Conservation (phyloP, 306 rosid species). For the Cicer chorassanicum region DNA sequence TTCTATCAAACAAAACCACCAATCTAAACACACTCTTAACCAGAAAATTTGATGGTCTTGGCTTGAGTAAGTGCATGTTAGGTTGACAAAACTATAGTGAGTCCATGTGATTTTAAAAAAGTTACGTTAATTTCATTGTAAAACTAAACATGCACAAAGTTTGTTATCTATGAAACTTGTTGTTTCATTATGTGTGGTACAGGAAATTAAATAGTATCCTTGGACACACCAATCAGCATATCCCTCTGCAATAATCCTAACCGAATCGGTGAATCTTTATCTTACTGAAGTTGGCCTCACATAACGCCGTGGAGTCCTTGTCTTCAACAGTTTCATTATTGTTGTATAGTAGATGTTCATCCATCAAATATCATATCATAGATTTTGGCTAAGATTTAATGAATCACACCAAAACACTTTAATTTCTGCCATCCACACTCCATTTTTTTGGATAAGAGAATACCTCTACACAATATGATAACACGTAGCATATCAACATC, state of each 20-base stretch:
- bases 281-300: slow-evolving; percentile 30
- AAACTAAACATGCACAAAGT: no score
- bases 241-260: slow-evolving; percentile 36
- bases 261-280: slow-evolving; percentile 42
- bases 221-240: slow-evolving; percentile 33
- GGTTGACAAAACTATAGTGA: no score
- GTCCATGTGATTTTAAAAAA: no score
- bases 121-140: no score
- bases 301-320: slow-evolving; percentile 33
- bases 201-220: slow-evolving; percentile 4
- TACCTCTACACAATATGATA: slow-evolving; percentile 5
- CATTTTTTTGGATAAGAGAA: slow-evolving; percentile 32
- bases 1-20: no score
- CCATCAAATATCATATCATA: slow-evolving; percentile 30
- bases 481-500: slow-evolving; percentile 7
- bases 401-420: not conserved
- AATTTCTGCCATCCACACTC: slow-evolving; percentile 37
- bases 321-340: slow-evolving; percentile 27
- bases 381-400: not conserved
- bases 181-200: not conserved
- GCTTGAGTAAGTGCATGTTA: no score
- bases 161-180: no score
- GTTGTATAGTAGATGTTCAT: slow-evolving; percentile 31
- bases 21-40: no score
- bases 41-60: no score